Percentiles rank a stretch among this genome's conserved stretches.
These are phyloP conservation scores for Cercospora berteroae DNA, from an alignment of 2,329 filamentous ascomycete genomes.

Conservation along the genomic window DNA sequence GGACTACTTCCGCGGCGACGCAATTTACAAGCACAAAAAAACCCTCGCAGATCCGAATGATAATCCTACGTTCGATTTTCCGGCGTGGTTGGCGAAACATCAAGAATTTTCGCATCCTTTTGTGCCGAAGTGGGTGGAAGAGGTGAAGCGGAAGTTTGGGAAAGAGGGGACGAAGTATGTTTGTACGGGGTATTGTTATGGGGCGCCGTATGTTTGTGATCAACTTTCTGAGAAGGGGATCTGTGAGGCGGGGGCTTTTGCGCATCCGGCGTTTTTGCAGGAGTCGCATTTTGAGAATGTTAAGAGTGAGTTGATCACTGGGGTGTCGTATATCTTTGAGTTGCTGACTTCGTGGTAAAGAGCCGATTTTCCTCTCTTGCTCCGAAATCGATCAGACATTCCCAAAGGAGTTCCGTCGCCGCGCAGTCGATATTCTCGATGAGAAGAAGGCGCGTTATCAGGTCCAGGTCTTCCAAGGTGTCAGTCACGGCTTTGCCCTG, in stretches of 20 bases:
- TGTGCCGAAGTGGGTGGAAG: slow-evolving; percentile 48
- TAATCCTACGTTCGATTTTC: slow-evolving; percentile 47
- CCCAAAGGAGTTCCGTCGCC: slow-evolving; percentile 39
- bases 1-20: slow-evolving; percentile 29
- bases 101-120: slow-evolving; percentile 43
- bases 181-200: slow-evolving; percentile 40
- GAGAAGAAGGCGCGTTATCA: slow-evolving; percentile 39
- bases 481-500: slow-evolving; percentile 40
- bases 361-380: slow-evolving; percentile 49
- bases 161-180: slow-evolving; percentile 40
- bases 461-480: slow-evolving; percentile 37
- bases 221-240: slow-evolving; percentile 24
- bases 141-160: slow-evolving; percentile 41
- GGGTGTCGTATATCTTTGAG: background rate
- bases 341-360: background rate
- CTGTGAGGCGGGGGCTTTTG: slow-evolving; percentile 50
- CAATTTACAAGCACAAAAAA: slow-evolving; percentile 18
- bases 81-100: slow-evolving; percentile 52
- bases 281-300: slow-evolving; percentile 35
- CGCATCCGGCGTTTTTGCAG: slow-evolving; percentile 52
- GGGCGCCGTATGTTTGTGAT: slow-evolving; percentile 15
- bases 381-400: slow-evolving; percentile 50
- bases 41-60: slow-evolving; percentile 31
- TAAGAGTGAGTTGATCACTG: background rate
- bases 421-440: slow-evolving; percentile 47